A percentile compares a stretch with the other conserved stretches of the same genome.
These are phyloP conservation scores for Ophiognomonia clavigignenti-juglandacearum DNA, from an alignment of 2,329 filamentous ascomycete species.

Conservation along the genomic window DNA sequence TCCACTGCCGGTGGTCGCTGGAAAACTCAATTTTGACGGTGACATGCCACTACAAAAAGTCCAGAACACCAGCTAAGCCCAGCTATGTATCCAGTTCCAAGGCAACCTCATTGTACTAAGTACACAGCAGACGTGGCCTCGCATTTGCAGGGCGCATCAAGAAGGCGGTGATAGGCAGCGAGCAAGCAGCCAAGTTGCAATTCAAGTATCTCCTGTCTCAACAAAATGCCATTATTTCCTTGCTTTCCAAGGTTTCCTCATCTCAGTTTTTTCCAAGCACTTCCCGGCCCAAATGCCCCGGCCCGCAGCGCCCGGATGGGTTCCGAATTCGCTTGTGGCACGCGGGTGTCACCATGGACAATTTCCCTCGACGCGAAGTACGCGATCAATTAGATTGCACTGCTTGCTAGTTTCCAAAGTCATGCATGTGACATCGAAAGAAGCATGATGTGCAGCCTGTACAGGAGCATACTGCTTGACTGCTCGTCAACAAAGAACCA, in stretches of 20 bases:
- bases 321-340: background rate
- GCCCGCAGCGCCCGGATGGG: background rate
- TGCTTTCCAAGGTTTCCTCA: no score
- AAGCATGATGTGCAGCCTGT: background rate
- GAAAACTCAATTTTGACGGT: background rate
- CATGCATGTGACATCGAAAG: background rate
- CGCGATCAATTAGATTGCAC: background rate
- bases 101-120: no score
- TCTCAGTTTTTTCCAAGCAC: no score
- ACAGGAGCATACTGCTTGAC: no score
- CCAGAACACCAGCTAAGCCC: background rate
- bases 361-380: background rate
- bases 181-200: no score
- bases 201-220: no score
- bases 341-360: background rate
- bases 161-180: no score
- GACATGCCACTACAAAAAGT: background rate
- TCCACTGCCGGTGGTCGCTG: background rate
- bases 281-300: background rate
- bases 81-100: no score
- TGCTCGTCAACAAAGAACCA: no score
- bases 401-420: background rate
- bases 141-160: no score
- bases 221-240: no score
- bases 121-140: no score